A percentile compares a stretch with the other conserved stretches of the same genome.
Conservation (phyloP, 139 green algal genomes). For the Limnomonas spitsbergensis region DNA sequence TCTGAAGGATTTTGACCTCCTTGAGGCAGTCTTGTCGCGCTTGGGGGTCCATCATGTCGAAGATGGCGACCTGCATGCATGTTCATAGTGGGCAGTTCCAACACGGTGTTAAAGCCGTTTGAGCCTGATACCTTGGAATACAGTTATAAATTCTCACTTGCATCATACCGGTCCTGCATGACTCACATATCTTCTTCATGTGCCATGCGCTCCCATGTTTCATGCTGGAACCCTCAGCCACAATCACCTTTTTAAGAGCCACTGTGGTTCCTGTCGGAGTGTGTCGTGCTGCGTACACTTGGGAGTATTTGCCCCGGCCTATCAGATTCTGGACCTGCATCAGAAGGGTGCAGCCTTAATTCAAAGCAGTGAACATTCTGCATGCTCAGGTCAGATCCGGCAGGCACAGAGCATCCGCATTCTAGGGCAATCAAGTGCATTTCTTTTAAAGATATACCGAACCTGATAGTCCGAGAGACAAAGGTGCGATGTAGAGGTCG, state of each 20-base stretch:
- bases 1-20: slow-evolving; percentile 55
- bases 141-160: no score
- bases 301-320: slow-evolving; percentile 39
- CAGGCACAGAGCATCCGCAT: background rate
- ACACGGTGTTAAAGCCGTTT: background rate
- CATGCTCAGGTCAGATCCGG: background rate
- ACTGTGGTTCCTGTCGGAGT: slow-evolving; percentile 24
- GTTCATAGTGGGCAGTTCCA: background rate
- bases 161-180: background rate
- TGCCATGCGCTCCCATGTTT: background rate
- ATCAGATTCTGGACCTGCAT: slow-evolving; percentile 36
- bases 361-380: background rate
- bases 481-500: slow-evolving; percentile 7
- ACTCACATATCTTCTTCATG: background rate
- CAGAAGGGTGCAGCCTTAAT: background rate
- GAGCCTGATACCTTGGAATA: background rate
- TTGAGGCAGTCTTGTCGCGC: slow-evolving; percentile 45
- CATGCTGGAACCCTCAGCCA: no score
- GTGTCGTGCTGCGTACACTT: slow-evolving; percentile 37
- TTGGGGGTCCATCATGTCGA: slow-evolving; percentile 58
- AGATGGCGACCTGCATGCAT: slow-evolving; percentile 47
- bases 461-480: slow-evolving; percentile 36
- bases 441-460: background rate
- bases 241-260: slow-evolving; percentile 43
- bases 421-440: background rate